Percentiles rank a stretch among this genome's conserved stretches.
These are phyloP conservation scores for Populus alba DNA, from an alignment of 345 rosid species.

Conservation along the genomic window DNA sequence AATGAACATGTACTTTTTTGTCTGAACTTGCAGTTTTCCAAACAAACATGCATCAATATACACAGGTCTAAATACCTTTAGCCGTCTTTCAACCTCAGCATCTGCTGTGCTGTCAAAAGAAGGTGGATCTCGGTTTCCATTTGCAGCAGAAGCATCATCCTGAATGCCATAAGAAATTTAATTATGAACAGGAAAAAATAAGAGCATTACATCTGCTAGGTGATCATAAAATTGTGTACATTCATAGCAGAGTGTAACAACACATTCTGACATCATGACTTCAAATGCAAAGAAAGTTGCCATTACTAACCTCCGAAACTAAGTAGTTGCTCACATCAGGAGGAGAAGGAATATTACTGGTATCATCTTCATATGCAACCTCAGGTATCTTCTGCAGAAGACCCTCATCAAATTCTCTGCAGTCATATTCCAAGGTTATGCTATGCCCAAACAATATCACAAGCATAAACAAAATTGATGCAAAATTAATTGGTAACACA, in stretches of 20 bases:
- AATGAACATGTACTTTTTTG: background rate
- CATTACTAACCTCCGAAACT: conserved; percentile 77
- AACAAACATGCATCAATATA: background rate
- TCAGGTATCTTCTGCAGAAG: conserved; percentile 72
- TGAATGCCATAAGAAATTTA: conserved; percentile 33
- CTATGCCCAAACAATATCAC: conserved; percentile 15
- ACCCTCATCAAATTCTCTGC: conserved; percentile 93
- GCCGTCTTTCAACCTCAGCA: conserved; percentile 77
- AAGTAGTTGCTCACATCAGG: conserved; percentile 96
- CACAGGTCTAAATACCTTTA: conserved; percentile 52
- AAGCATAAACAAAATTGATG: conserved; percentile 11
- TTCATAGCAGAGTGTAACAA: background rate
- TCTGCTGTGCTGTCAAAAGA: conserved; percentile 82
- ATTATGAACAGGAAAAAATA: conserved; percentile 11
- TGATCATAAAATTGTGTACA: background rate
- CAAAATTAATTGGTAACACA: conserved; percentile 2
- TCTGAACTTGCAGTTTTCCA: background rate
- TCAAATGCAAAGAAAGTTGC: background rate
- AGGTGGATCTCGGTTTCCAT: conserved; percentile 70
- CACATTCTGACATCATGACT: background rate
- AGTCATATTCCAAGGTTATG: conserved; percentile 26
- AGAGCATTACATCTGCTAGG: background rate
- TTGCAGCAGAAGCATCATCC: conserved; percentile 69
- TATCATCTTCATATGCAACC: conserved; percentile 83
- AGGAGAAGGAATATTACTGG: conserved; percentile 62